phyloP scores from a whole-genome alignment of 345 rosid species.

The Erysimum cheiranthoides region DNA sequence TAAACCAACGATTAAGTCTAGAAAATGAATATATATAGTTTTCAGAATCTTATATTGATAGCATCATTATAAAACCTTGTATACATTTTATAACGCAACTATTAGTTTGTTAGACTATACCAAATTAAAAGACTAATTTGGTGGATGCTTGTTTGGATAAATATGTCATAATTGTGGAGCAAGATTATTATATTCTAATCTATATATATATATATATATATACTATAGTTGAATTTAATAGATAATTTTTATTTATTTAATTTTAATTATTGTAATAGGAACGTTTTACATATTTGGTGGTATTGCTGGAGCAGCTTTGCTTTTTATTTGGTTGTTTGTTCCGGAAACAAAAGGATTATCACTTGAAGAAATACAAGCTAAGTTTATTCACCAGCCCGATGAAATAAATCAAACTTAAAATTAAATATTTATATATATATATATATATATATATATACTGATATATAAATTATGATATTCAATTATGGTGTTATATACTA shows the following conservation, averaged over 20 bases:
- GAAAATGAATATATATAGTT: no score
- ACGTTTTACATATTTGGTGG: constrained; percentile 44
- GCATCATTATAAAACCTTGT: neutral
- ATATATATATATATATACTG: no score
- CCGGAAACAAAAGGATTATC: constrained; percentile 82
- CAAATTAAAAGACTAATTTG: neutral
- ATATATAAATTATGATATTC: no score
- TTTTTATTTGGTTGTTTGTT: constrained; percentile 66
- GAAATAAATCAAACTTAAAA: constrained; percentile 53
- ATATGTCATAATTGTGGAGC: neutral
- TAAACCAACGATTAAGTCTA: no score
- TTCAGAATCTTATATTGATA: neutral
- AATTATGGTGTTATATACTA: no score
- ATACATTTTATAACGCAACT: neutral
- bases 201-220: neutral
- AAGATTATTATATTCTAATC: no score
- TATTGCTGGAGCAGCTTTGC: constrained; percentile 35
- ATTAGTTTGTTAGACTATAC: no score
- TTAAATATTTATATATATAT: constrained; percentile 41
- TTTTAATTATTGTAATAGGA: neutral
- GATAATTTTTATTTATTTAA: neutral
- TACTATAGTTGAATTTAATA: neutral
- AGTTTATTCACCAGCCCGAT: constrained; percentile 26
- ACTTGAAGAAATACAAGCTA: constrained; percentile 73
- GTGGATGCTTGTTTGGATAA: neutral